Evolutionary conservation across 768 basidiomycete species (phyloP).

Genomic region (Brasilioporus rufonigricans): DNA sequence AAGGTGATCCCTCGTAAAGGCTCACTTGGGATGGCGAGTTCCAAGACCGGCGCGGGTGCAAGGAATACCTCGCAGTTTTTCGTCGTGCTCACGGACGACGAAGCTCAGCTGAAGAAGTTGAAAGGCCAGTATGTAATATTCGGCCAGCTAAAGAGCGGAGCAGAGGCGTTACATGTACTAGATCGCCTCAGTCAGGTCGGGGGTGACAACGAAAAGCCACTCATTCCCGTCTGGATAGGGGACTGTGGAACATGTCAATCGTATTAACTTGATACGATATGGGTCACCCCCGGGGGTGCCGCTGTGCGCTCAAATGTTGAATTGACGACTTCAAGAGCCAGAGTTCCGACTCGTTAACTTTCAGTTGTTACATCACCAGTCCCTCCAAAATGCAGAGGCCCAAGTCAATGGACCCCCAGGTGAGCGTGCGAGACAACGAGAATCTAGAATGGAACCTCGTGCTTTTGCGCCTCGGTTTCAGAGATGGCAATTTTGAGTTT

Average conservation of each 20-base stretch:
- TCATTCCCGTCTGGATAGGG: conserved; percentile 43
- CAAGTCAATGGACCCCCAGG: not conserved
- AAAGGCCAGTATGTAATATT: conserved; percentile 50
- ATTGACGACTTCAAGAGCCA: not conserved
- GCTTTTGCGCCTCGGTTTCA: not conserved
- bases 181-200: conserved; percentile 34
- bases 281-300: not conserved
- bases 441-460: not conserved
- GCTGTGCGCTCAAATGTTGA: not conserved
- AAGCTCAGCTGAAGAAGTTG: conserved; percentile 41
- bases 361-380: conserved; percentile 2
- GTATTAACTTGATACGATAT: not conserved
- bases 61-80: conserved; percentile 50
- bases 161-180: conserved; percentile 33
- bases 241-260: conserved; percentile 32
- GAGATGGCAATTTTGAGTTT: not conserved
- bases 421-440: not conserved
- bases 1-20: conserved; percentile 40
- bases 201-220: conserved; percentile 34
- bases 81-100: conserved; percentile 43
- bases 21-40: conserved; percentile 52
- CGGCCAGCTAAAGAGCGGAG: conserved; percentile 36
- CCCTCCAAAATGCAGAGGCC: not conserved
- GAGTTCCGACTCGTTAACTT: not conserved
- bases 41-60: conserved; percentile 41